Percentiles rank a stretch among this genome's conserved stretches.
Conservation (phyloP, 1,284 basidiomycete genomes). For the Dichomitus squalens region DNA sequence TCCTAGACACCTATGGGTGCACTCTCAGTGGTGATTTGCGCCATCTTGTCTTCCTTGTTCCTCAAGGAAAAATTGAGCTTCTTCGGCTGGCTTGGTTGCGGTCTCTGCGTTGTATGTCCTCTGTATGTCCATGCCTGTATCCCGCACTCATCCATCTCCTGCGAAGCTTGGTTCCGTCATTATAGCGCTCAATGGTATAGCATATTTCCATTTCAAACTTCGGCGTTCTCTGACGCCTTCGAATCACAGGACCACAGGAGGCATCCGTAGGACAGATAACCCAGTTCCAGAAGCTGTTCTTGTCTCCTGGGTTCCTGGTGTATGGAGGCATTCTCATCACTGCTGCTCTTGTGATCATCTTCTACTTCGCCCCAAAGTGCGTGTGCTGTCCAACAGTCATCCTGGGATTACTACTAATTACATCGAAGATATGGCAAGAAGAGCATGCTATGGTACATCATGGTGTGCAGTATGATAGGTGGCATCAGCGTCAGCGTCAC, state of each 20-base stretch:
- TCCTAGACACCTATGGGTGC: constrained; percentile 91
- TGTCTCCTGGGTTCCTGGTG: constrained; percentile 85
- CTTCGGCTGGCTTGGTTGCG: constrained; percentile 94
- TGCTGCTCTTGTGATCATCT: constrained; percentile 66
- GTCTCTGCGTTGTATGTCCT: constrained; percentile 74
- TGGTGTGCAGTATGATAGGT: constrained; percentile 94
- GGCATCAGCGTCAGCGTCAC: constrained; percentile 96
- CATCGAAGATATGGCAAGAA: constrained; percentile 80
- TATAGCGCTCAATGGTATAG: constrained; percentile 74
- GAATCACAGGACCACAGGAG: constrained; percentile 71
- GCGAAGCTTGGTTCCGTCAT: constrained; percentile 84
- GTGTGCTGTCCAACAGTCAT: constrained; percentile 19
- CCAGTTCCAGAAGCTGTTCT: constrained; percentile 82
- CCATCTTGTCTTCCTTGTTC: constrained; percentile 91
- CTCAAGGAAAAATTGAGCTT: constrained; percentile 91
- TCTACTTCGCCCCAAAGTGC: constrained; percentile 80
- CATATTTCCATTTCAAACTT: not conserved
- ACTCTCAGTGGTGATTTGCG: constrained; percentile 94
- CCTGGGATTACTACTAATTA: not conserved
- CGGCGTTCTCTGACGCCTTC: constrained; percentile 3
- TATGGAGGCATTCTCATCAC: constrained; percentile 71
- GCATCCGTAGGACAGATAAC: constrained; percentile 79
- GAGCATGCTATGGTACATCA: constrained; percentile 95
- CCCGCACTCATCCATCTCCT: not conserved
- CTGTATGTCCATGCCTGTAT: not conserved